Evolutionary conservation across 2,329 filamentous ascomycete genomes (phyloP).

Genomic region (Aspergillus alliaceus): DNA sequence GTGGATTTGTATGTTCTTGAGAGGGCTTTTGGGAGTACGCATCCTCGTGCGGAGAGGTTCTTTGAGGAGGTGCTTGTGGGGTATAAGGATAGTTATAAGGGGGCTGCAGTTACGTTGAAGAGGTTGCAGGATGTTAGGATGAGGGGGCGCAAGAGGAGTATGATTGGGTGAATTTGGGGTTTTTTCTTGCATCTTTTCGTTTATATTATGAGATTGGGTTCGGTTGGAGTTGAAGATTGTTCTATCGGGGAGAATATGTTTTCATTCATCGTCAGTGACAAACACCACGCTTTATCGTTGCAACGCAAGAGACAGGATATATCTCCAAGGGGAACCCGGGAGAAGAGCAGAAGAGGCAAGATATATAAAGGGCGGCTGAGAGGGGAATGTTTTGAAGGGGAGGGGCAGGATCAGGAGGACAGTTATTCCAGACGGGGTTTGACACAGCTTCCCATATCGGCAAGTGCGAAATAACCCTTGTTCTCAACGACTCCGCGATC

Average conservation of each 20-base stretch:
- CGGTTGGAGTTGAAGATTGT: neutral
- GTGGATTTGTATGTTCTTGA: conserved; percentile 97
- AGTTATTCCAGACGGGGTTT: conserved; percentile 22
- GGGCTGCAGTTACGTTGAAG: conserved; percentile 71
- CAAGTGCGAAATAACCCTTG: conserved; percentile 93
- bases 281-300: conserved; percentile 25
- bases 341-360: no score
- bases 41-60: conserved; percentile 77
- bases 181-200: conserved; percentile 8
- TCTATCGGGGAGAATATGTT: conserved; percentile 1
- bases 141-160: conserved; percentile 93
- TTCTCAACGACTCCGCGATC: conserved; percentile 96
- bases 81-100: conserved; percentile 75
- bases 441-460: conserved; percentile 61
- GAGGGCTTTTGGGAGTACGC: conserved; percentile 89
- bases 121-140: conserved; percentile 88
- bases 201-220: neutral
- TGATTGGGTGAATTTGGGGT: conserved; percentile 77
- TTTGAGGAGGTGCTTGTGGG: conserved; percentile 72
- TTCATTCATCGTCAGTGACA: conserved; percentile 10
- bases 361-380: conserved; percentile 4
- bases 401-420: no score
- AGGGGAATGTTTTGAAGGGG: conserved; percentile 10
- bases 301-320: conserved; percentile 2
- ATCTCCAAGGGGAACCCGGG: neutral